Percentiles rank a stretch among this genome's conserved stretches.
phyloP scores from a whole-genome alignment of 2,329 filamentous ascomycete genomes.

The Ophiostoma angusticollis region DNA sequence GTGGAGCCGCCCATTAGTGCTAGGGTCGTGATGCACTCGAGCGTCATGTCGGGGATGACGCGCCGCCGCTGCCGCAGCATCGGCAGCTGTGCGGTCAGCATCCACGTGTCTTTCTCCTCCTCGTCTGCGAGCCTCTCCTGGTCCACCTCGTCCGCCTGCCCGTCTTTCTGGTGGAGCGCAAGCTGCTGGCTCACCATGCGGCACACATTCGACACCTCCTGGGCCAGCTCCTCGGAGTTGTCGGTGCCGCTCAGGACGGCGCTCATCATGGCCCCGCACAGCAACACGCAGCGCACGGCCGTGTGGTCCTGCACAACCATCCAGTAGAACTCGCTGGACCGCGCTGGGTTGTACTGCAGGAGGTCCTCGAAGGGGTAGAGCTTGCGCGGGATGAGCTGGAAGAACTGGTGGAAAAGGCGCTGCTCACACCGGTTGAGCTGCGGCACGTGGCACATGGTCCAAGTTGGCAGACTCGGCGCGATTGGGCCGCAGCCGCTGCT shows the following conservation, averaged over 20 bases:
- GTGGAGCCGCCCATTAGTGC: constrained; percentile 22
- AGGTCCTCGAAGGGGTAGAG: constrained; percentile 23
- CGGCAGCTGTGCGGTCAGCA: neutral
- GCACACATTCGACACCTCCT: constrained; percentile 13
- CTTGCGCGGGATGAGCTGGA: constrained; percentile 18
- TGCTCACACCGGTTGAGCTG: constrained; percentile 17
- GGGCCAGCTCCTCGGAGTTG: constrained; percentile 12
- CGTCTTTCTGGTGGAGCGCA: neutral
- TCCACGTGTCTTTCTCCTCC: neutral
- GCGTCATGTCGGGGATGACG: constrained; percentile 15
- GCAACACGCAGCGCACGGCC: constrained; percentile 19
- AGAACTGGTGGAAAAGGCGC: constrained; percentile 19
- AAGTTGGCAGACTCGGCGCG: constrained; percentile 10
- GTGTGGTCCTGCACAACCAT: constrained; percentile 17
- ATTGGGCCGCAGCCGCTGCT: constrained; percentile 6
- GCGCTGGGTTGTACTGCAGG: constrained; percentile 20
- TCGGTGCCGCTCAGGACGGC: constrained; percentile 14
- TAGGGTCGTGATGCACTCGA: constrained; percentile 22
- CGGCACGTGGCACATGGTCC: constrained; percentile 11
- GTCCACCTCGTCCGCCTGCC: neutral
- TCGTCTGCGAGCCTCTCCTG: neutral
- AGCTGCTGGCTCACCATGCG: constrained; percentile 14
- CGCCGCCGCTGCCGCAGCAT: neutral
- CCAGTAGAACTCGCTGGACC: constrained; percentile 17
- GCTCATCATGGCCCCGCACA: constrained; percentile 20